These are phyloP conservation scores for Talaromyces sp. DNA, from an alignment of 2,329 filamentous ascomycete species.

Conservation along the genomic window DNA sequence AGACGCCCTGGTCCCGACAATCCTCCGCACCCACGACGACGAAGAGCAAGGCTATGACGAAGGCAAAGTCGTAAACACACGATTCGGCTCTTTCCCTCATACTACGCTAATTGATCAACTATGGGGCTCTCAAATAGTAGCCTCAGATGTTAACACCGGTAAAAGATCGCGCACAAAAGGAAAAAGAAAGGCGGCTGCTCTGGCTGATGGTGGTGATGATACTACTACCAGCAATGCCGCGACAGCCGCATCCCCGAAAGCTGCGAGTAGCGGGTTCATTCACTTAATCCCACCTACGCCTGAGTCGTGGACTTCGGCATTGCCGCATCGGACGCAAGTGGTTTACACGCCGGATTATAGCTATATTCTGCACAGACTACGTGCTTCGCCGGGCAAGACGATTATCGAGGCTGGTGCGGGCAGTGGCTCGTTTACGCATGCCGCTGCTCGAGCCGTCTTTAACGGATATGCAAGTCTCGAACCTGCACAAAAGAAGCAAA, in stretches of 20 bases:
- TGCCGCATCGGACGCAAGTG: conserved; percentile 52
- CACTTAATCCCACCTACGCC: conserved; percentile 50
- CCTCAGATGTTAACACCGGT: conserved; percentile 85
- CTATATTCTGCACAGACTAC: conserved; percentile 49
- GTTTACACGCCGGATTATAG: conserved; percentile 54
- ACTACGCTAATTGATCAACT: conserved; percentile 71
- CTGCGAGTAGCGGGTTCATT: conserved; percentile 45
- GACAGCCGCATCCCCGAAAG: conserved; percentile 24
- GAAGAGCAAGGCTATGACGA: conserved; percentile 69
- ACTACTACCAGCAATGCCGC: conserved; percentile 26
- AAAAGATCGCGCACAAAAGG: conserved; percentile 65
- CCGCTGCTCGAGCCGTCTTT: conserved; percentile 49
- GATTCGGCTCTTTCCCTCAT: conserved; percentile 87
- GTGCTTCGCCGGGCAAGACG: conserved; percentile 44
- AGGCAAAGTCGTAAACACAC: conserved; percentile 80
- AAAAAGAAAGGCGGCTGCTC: conserved; percentile 44
- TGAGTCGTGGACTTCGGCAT: conserved; percentile 50
- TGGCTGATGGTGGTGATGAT: conserved; percentile 26
- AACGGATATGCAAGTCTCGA: conserved; percentile 38
- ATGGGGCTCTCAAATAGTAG: conserved; percentile 89
- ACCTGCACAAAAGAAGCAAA: conserved; percentile 24
- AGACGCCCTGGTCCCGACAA: conserved; percentile 75
- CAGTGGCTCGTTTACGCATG: conserved; percentile 52
- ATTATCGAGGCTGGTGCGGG: conserved; percentile 52
- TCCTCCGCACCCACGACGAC: conserved; percentile 60